A percentile compares a stretch with the other conserved stretches of the same genome.
Evolutionary conservation across 2,329 filamentous ascomycete species (phyloP).

Genomic region (Cytospora leucostoma): DNA sequence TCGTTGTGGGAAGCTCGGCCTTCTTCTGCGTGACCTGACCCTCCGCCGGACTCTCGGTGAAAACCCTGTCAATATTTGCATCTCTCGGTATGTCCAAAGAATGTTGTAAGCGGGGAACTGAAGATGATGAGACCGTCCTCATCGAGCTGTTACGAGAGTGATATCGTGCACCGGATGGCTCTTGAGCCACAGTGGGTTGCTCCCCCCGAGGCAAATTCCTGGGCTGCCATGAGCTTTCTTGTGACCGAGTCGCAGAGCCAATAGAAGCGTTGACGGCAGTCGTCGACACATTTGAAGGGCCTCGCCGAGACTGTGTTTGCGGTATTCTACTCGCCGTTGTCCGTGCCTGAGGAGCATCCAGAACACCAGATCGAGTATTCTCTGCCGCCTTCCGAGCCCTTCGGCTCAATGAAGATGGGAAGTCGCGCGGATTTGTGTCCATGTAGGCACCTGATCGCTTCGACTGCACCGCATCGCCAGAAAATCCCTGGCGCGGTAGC

Average conservation of each 20-base stretch:
- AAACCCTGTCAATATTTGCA: slow-evolving; percentile 44
- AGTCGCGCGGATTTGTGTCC: slow-evolving; percentile 34
- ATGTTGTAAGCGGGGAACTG: slow-evolving; percentile 42
- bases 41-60: slow-evolving; percentile 48
- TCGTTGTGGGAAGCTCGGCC: slow-evolving; percentile 43
- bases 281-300: slow-evolving; percentile 35
- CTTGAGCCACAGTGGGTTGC: slow-evolving; percentile 48
- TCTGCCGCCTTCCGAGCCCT: slow-evolving; percentile 34
- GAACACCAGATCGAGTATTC: slow-evolving; percentile 22
- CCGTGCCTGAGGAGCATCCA: slow-evolving; percentile 24
- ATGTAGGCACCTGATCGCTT: slow-evolving; percentile 35
- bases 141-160: slow-evolving; percentile 40
- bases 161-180: slow-evolving; percentile 37
- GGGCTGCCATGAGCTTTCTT: slow-evolving; percentile 37
- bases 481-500: slow-evolving; percentile 33
- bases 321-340: slow-evolving; percentile 40
- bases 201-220: slow-evolving; percentile 53
- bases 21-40: slow-evolving; percentile 44
- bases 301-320: slow-evolving; percentile 37
- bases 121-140: slow-evolving; percentile 47
- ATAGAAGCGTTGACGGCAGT: slow-evolving; percentile 38
- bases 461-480: slow-evolving; percentile 31
- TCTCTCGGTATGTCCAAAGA: slow-evolving; percentile 40
- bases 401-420: slow-evolving; percentile 32
- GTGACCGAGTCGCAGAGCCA: slow-evolving; percentile 39